Percentiles rank a stretch among this genome's conserved stretches.
These are phyloP conservation scores for Asclepias syriaca DNA, from an alignment of 257 asterid genomes.

Conservation along the genomic window DNA sequence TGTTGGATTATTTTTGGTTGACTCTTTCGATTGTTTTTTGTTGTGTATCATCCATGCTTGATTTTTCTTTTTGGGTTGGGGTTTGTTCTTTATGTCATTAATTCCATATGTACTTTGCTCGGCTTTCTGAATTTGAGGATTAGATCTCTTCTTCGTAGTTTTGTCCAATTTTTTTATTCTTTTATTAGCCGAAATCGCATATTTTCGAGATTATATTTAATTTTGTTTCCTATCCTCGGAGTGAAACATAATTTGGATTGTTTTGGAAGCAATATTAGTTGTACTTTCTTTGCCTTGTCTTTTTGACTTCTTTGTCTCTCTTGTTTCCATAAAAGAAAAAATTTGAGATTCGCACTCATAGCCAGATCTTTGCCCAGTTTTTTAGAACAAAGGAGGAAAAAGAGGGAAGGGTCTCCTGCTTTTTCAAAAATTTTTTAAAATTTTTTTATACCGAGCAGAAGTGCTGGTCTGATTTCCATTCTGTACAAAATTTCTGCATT, in stretches of 20 bases:
- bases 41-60: too few species aligned
- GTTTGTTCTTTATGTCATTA: neutral
- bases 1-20: too few species aligned
- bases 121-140: neutral
- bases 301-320: neutral
- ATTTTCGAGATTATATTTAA: neutral
- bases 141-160: constrained; percentile 9
- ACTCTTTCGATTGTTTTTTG: neutral
- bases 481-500: constrained; percentile 2
- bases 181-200: neutral
- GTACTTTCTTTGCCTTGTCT: constrained; percentile 1
- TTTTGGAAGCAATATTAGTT: neutral
- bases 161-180: neutral
- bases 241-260: neutral
- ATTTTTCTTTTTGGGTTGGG: neutral
- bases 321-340: neutral
- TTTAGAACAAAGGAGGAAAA: constrained; percentile 1
- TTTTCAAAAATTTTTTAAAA: neutral
- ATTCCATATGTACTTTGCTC: neutral
- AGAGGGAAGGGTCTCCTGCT: neutral
- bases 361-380: constrained; percentile 20
- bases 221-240: neutral
- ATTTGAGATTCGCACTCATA: constrained; percentile 5
- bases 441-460: neutral
- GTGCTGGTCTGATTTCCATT: neutral